Evolutionary conservation across 352 stramenopile genomes (phyloP).

Genomic region (Phytopythium litorale): DNA sequence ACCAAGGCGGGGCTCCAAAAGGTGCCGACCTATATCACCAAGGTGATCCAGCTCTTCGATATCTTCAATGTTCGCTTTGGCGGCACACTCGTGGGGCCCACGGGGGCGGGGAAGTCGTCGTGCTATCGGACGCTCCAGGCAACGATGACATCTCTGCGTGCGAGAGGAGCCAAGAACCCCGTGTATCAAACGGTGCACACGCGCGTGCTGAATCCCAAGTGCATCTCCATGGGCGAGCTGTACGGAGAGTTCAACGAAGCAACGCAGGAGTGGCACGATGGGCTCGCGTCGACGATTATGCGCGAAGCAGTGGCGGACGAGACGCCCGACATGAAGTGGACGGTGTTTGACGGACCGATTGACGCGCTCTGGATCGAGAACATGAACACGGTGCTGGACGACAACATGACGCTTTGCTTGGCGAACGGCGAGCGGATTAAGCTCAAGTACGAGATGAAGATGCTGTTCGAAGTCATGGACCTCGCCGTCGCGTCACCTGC

Average conservation of each 20-base stretch:
- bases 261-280: constrained; percentile 89
- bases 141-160: constrained; percentile 82
- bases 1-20: constrained; percentile 53
- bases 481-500: constrained; percentile 89
- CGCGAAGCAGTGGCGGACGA: constrained; percentile 71
- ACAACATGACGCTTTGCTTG: constrained; percentile 94
- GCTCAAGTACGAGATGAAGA: constrained; percentile 88
- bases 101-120: constrained; percentile 80
- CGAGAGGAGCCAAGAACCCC: constrained; percentile 57
- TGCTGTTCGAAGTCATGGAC: constrained; percentile 95
- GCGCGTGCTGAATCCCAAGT: constrained; percentile 83
- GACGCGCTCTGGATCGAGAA: constrained; percentile 96
- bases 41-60: constrained; percentile 94
- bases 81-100: constrained; percentile 86
- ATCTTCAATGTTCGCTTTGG: constrained; percentile 94
- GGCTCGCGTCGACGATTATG: constrained; percentile 77
- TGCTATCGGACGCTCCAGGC: constrained; percentile 86
- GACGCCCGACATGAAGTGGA: constrained; percentile 78
- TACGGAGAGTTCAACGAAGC: constrained; percentile 88
- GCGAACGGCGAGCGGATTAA: constrained; percentile 93
- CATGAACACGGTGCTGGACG: constrained; percentile 95
- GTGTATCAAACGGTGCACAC: constrained; percentile 77
- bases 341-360: constrained; percentile 92
- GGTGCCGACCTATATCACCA: constrained; percentile 84
- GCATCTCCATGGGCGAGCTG: constrained; percentile 80